Evolutionary conservation across 164 flowering plant species (phyloP), one percentile per base, ranked within the genome.

Genomic region (Chimonanthus salicifolius): DNA sequence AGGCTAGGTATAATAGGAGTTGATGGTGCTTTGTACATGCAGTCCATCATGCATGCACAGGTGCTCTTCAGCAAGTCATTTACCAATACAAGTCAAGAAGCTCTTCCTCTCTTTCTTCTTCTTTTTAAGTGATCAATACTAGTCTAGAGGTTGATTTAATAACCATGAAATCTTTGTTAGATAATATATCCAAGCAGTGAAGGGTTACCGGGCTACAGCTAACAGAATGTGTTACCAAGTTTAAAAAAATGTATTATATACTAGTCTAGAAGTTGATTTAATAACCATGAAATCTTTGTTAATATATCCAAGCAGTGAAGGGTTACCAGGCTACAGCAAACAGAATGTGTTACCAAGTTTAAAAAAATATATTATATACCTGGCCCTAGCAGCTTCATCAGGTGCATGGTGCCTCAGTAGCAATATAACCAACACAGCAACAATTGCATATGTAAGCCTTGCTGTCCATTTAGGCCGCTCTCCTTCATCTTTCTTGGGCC

Each of bases 371-470:
- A 63, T 11, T 44, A 79, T 89, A 78, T 7, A 95, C 99, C 99
- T 93, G 76, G 99, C 97, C 80, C 99, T 84, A 62, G 99, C 99
- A 82, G 99, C 99, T 78, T 95, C 99, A 83, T 95, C 96, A 64
- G 99, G 99, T 46, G 98, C 97, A 84, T 95, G 98, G 73, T 88
- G 98, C 87, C 95, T 90, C 70, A 91, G 80, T 49, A 95, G 72
- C 67, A 90, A 71, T 73, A 95, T 84, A 75, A 87, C 85, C 69
- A 89, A 62, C 49, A 88, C 89, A 67, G 94, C 83, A 21, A 88
- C 83, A 4, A 84, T 21, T 7, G 97, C 88, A 82, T 79, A 92
- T 79, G 91, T 89, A 69, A 95, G 86, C 75, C 99, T 84, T 13
- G 90, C 82, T n/a, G 97, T 91, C 98, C 97, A 95, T 79, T 90